Percentiles rank a stretch among this genome's conserved stretches.
phyloP scores from a whole-genome alignment of 768 basidiomycete species.

The Suillus fuscotomentosus region DNA sequence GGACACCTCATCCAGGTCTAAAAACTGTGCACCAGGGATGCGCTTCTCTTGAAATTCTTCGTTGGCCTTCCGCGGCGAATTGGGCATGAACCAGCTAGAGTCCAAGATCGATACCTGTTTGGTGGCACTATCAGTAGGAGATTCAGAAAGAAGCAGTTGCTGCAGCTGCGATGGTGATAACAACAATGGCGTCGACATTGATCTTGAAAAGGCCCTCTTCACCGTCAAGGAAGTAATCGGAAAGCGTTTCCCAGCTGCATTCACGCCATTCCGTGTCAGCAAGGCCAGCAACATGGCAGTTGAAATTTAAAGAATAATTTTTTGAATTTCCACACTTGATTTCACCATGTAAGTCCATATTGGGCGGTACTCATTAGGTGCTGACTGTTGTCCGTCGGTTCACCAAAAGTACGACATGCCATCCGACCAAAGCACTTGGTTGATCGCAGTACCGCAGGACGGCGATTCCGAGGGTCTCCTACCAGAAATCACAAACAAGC shows the following conservation, averaged over 20 bases:
- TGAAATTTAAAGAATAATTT: constrained; percentile 13
- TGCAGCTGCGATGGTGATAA: constrained; percentile 51
- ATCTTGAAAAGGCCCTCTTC: constrained; percentile 38
- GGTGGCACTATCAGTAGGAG: constrained; percentile 9
- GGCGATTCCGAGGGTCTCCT: constrained; percentile 78
- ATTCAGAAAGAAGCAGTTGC: constrained; percentile 28
- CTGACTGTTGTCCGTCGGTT: constrained; percentile 8
- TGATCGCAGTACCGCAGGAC: constrained; percentile 82
- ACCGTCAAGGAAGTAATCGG: constrained; percentile 2
- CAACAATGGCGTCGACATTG: constrained; percentile 42
- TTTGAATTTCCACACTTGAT: constrained; percentile 11
- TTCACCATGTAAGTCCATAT: constrained; percentile 12
- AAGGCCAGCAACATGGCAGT: constrained; percentile 7
- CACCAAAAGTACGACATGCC: constrained; percentile 58
- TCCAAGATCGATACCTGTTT: constrained; percentile 51
- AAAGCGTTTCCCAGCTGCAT: constrained; percentile 1
- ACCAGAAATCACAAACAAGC: constrained; percentile 63
- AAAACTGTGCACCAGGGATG: constrained; percentile 69
- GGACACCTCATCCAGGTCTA: constrained; percentile 81
- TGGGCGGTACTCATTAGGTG: not conserved
- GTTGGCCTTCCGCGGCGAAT: constrained; percentile 65
- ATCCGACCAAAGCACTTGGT: constrained; percentile 94
- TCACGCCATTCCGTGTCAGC: constrained; percentile 9
- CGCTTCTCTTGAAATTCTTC: constrained; percentile 67
- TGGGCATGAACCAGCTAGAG: constrained; percentile 94